phyloP scores from a whole-genome alignment of 2,329 filamentous ascomycete species.

The Onygenales sp. region DNA sequence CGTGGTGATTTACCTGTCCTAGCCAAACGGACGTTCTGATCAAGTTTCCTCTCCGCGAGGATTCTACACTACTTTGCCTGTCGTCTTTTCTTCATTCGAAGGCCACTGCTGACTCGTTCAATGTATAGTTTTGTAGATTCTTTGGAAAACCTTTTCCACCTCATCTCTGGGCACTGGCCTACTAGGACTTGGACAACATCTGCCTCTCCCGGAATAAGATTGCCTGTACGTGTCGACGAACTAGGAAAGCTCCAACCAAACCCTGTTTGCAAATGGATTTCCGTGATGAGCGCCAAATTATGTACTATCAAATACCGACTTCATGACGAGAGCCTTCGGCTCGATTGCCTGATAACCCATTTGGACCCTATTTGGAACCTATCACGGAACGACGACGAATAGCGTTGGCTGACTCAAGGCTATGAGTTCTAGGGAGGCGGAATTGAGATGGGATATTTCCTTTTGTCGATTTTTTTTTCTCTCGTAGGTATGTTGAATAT shows the following conservation, averaged over 20 bases:
- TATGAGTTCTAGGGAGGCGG: neutral
- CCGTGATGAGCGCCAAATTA: conserved; percentile 34
- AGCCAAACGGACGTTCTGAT: conserved; percentile 54
- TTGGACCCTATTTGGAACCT: neutral
- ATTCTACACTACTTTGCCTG: neutral
- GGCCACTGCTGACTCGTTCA: neutral
- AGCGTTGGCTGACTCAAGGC: neutral
- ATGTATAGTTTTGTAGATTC: neutral
- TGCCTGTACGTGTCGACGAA: neutral
- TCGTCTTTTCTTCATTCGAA: conserved; percentile 4
- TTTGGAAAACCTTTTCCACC: too few species aligned
- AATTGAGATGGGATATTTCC: neutral
- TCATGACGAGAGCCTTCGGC: conserved; percentile 39
- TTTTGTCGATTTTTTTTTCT: neutral
- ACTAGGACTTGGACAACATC: too few species aligned
- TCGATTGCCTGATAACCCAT: neutral
- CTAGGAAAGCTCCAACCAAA: neutral
- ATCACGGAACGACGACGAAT: neutral
- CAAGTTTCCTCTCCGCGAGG: conserved; percentile 6
- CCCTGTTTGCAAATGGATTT: neutral
- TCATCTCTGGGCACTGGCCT: too few species aligned
- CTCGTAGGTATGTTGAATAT: conserved; percentile 6
- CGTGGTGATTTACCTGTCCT: conserved; percentile 53
- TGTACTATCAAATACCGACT: conserved; percentile 44
- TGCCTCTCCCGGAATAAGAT: too few species aligned